These are phyloP conservation scores for Aspergillus egyptiacus DNA, from an alignment of 495 filamentous ascomycete genomes.

Conservation along the genomic window DNA sequence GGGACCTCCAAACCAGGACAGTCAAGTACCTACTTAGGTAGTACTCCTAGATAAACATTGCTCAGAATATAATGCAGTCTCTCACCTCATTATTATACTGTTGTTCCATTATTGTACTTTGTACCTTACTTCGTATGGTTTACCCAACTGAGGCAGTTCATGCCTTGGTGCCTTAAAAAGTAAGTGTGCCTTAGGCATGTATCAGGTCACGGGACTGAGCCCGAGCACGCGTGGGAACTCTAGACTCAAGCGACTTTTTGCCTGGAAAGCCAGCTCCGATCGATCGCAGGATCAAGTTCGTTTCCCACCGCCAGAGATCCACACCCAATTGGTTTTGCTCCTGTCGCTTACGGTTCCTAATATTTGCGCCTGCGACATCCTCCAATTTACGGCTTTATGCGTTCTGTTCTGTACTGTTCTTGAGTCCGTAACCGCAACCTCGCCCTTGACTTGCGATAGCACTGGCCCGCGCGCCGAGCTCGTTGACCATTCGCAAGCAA, in stretches of 20 bases:
- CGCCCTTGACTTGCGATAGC: constrained; percentile 17
- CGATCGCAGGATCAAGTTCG: constrained; percentile 24
- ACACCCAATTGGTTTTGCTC: background rate
- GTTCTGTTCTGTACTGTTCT: background rate
- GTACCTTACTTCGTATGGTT: background rate
- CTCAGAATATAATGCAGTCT: too few relatives aligned
- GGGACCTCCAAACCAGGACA: too few relatives aligned
- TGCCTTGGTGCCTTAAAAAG: constrained; percentile 1
- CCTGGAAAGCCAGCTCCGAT: constrained; percentile 18
- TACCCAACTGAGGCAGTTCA: background rate
- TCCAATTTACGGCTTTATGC: background rate
- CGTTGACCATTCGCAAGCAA: constrained; percentile 2
- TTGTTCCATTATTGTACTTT: background rate
- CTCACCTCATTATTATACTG: background rate
- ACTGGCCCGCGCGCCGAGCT: constrained; percentile 18
- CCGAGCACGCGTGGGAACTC: too few relatives aligned
- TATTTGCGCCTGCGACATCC: constrained; percentile 10
- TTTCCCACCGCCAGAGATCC: constrained; percentile 16
- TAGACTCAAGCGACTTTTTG: constrained; percentile 20
- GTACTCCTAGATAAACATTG: too few relatives aligned
- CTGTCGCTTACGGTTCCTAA: constrained; percentile 8
- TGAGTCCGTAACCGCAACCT: constrained; percentile 16
- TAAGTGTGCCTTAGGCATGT: background rate
- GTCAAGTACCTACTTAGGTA: too few relatives aligned
- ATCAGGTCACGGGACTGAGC: too few relatives aligned